Evolutionary conservation across 768 basidiomycete species (phyloP).

Genomic region (Hericium coralloides): DNA sequence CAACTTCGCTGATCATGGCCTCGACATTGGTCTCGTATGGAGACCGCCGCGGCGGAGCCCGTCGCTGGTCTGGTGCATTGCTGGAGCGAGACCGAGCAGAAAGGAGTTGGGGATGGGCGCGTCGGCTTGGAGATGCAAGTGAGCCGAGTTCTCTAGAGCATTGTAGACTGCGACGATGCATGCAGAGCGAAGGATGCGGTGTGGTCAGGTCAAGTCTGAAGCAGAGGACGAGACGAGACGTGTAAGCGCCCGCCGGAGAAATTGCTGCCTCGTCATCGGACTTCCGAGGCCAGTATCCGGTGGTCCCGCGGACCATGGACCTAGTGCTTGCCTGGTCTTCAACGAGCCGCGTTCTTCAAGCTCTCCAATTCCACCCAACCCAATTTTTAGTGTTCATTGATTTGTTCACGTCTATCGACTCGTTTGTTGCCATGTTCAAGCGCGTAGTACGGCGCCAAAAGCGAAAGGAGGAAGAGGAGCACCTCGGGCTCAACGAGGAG

Average conservation of each 20-base stretch:
- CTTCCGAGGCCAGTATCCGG: too few species aligned
- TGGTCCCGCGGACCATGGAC: too few species aligned
- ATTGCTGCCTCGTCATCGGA: too few species aligned
- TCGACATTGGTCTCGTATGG: too few species aligned
- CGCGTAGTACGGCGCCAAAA: slow-evolving; percentile 59
- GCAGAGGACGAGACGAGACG: too few species aligned
- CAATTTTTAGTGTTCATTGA: slow-evolving; percentile 13
- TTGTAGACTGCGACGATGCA: slow-evolving; percentile 20
- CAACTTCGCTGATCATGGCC: too few species aligned
- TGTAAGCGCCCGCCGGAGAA: too few species aligned
- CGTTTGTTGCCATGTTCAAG: slow-evolving; percentile 54
- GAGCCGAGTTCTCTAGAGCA: background rate
- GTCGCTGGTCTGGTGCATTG: too few species aligned
- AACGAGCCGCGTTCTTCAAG: background rate
- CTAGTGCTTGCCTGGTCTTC: background rate
- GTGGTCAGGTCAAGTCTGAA: background rate
- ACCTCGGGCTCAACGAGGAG: slow-evolving; percentile 55
- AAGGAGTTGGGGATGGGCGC: background rate
- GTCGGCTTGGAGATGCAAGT: background rate
- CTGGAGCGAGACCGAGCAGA: background rate
- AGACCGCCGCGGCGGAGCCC: too few species aligned
- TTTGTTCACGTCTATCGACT: background rate
- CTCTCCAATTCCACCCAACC: background rate
- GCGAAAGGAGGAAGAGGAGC: slow-evolving; percentile 55
- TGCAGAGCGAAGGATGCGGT: slow-evolving; percentile 8